Evolutionary conservation across 345 rosid species (phyloP), one percentile per base, ranked within the genome.

Genomic region (Gynandropsis gynandra): DNA sequence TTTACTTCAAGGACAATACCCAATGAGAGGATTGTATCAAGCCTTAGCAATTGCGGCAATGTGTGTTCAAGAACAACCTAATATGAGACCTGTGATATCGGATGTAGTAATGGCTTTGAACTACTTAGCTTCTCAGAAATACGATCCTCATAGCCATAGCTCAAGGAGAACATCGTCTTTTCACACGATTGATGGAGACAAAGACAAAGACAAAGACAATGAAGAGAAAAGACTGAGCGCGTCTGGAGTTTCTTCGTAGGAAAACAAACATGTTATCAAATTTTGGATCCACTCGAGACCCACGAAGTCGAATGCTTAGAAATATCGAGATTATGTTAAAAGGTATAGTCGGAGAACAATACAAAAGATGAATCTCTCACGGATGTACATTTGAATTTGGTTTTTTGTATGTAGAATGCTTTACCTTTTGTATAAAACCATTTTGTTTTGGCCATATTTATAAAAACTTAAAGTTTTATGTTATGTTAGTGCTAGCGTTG

Each of bases 51-150:
- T 89, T 4, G 79, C 97, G 37, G 95, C 97, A 29, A 86, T 89
- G 95, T 89, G 97, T 7, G 87, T 89, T 18, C 97, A 89, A 56
- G 97, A 89, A 44, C 87, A 86, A 66, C 89, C 97, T 8, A 77
- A 70, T 42, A 72, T 80, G 82, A 71, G 97, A 36, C 97, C 97
- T 0, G 74, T 59, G 13, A 80, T 78, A 58, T 65, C 79, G 1
- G 94, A 89, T 65, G 97, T 89, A 16, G 95, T 89, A 39, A 64
- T 65, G 61, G 97, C 97, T 18, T 74, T 89, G 43, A 74, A 65
- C 67, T 89, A 74, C 66, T 83, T 89, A 38, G 86, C 95, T 8
- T 73, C 80, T 20, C 87, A 87, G 27, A 72, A 65, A 13, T 76
- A 76, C 33, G 82, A 80, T 10, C 72, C 80, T n/a, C 67, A 65